Base-by-base conservation (phyloP, 2,329 filamentous ascomycete genomes). In the Decorospora gaudefroyi region DNA sequence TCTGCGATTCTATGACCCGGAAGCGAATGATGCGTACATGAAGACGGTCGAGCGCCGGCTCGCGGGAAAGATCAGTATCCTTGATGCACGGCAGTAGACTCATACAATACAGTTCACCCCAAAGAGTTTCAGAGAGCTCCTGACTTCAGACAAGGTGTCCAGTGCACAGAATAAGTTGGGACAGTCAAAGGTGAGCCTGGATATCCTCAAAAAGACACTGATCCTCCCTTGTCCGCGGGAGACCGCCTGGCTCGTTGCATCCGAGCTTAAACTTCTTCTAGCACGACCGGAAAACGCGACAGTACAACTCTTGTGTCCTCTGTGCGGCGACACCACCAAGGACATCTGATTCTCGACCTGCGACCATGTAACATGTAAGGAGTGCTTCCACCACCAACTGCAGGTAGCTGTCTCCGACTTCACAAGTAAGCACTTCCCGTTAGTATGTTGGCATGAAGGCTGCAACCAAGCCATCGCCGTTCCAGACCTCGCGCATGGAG, bases 301-400 rank as follows among this genome's bases (percentile, higher is more conserved):
- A 11, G 6, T 23, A 4, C 4, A 38, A 2, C 23, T 8, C 4
- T 26, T n/a, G 16, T 46, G 33, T 13, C 32, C 42, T 9, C 15
- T 27, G 11, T 50, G 46, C 4, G 23, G 12, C n/a, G 32, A 42
- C 10, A 19, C 27, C 7, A 50, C 42, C 4, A 26, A 23, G 12
- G 32, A 46, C 15, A 26, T 47, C 10, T 16, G 35, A 15, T 44
- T 41, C 28, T 39, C 40, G 3, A 25, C 15, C 0, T 61, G 57
- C 25, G 33, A 41, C 13, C 57, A 61, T 39, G 34, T 44, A 2
- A 41, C 42, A 9, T 61, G 57, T 37, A 41, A 21, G 7, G 53
- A 51, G 10, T 61, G 55, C 28, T 44, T 59, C 25, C 25, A 42
- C 11, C 43, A 35, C 13, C 51, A 55, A 21, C 36, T 55, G 30